Evolutionary conservation across 2,329 filamentous ascomycete species (phyloP), one percentile per base, ranked within the genome.

Genomic region (Scolecobasidium constrictum): DNA sequence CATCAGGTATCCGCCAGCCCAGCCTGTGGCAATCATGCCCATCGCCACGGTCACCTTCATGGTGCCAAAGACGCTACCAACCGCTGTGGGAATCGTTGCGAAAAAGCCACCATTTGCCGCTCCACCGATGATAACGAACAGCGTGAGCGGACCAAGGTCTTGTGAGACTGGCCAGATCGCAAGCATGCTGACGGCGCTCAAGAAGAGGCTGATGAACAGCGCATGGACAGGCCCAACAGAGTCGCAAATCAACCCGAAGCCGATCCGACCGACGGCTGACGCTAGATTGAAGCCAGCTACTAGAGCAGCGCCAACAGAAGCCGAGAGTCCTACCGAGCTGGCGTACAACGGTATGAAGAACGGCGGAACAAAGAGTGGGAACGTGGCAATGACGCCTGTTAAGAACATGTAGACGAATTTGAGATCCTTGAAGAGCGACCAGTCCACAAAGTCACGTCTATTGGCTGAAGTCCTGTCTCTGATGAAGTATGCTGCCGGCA

Each of bases 51-150:
- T 63, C 28, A 76, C 66, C 3, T 71, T 62, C 1, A 65, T 66
- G 3, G 66, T 72, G 2, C 74, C 76, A 57, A 78, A 78, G 0
- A 76, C 67, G 48, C 69, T 75, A 0, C 72, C 69, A 0, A 80
- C 71, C 2, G 76, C 75, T 0, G 77, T 79, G 0, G 77, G 77
- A 65, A 80, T 77, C 0, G 72, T 72, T 1, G 72, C 69, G 51
- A 81, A 81, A 60, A 81, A 81, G 0, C 71, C 75, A 0, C 77
- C 77, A 49, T 79, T 80, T 4, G 71, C 67, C 28, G 69, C 58
- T 0, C 77, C 77, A 48, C 79, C 81, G 17, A 80, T 58, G 4
- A 78, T 60, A 6, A 72, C 72, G 51, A 81, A 81, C 0, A 69
- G 56, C 13, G 72, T 58, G 20, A 81, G 53, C 0, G 75, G 73